phyloP scores from a whole-genome alignment of 2,329 filamentous ascomycete genomes.

The Venturia asperata region DNA sequence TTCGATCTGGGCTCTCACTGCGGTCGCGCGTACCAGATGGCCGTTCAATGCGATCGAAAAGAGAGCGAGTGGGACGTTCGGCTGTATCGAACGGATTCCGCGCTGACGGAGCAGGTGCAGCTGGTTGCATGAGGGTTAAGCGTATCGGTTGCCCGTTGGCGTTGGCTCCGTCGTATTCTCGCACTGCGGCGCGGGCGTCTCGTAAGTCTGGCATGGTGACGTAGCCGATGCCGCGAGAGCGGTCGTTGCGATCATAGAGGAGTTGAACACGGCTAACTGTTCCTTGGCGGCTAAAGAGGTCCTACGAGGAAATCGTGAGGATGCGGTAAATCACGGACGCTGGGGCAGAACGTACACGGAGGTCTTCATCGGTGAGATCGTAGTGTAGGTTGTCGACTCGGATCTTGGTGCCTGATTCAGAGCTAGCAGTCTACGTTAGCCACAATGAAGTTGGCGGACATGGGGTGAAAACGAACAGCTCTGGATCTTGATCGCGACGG shows the following conservation, averaged over 20 bases:
- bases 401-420: constrained; percentile 58
- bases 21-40: constrained; percentile 39
- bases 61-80: constrained; percentile 48
- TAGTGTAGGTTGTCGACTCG: constrained; percentile 89
- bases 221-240: constrained; percentile 76
- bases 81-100: constrained; percentile 45
- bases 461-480: neutral
- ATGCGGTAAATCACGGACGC: constrained; percentile 12
- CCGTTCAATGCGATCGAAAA: constrained; percentile 58
- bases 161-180: constrained; percentile 82
- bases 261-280: constrained; percentile 62
- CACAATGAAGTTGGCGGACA: neutral
- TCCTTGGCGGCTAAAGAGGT: constrained; percentile 73
- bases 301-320: constrained; percentile 42
- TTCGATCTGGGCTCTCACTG: constrained; percentile 33
- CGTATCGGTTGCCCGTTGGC: constrained; percentile 76
- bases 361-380: constrained; percentile 76
- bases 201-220: constrained; percentile 67
- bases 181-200: constrained; percentile 68
- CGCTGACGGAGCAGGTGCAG: constrained; percentile 30
- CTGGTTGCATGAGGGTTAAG: constrained; percentile 49
- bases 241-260: constrained; percentile 78
- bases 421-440: constrained; percentile 33
- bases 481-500: constrained; percentile 15
- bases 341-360: constrained; percentile 52